These are phyloP conservation scores for Calocera cornea DNA, from an alignment of 768 basidiomycete species.

Conservation along the genomic window DNA sequence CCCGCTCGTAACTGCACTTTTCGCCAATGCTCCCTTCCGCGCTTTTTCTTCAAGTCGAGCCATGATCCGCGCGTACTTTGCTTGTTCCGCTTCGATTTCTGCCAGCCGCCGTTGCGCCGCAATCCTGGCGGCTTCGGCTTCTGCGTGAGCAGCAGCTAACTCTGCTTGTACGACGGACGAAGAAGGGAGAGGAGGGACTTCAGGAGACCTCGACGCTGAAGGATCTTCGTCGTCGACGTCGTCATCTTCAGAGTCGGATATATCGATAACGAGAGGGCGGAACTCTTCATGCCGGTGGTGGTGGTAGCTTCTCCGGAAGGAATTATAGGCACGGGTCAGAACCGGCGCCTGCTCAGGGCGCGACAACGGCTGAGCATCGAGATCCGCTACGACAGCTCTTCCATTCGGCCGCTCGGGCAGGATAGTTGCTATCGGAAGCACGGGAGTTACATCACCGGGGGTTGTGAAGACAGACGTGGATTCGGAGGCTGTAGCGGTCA, in stretches of 20 bases:
- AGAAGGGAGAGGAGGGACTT: background rate
- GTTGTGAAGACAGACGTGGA: background rate
- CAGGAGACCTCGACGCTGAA: background rate
- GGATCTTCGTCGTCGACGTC: background rate
- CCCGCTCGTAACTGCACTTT: background rate
- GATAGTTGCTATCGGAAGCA: background rate
- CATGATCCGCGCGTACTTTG: background rate
- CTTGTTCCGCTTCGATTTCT: background rate
- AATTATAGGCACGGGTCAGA: background rate
- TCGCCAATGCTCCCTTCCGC: background rate
- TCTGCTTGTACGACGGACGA: background rate
- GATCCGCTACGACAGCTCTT: background rate
- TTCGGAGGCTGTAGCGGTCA: background rate
- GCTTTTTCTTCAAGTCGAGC: slow-evolving; percentile 1
- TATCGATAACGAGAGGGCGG: background rate
- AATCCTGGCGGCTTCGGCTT: background rate
- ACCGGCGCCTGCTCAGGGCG: background rate
- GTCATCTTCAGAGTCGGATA: background rate
- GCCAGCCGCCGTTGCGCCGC: background rate
- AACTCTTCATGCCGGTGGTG: background rate
- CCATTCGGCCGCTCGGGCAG: background rate
- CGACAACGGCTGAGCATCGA: background rate
- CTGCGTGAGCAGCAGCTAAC: background rate
- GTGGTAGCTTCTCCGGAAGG: background rate
- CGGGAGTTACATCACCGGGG: background rate